phyloP scores from a whole-genome alignment of 2,329 filamentous ascomycete genomes.

The Fusarium xylarioides region DNA sequence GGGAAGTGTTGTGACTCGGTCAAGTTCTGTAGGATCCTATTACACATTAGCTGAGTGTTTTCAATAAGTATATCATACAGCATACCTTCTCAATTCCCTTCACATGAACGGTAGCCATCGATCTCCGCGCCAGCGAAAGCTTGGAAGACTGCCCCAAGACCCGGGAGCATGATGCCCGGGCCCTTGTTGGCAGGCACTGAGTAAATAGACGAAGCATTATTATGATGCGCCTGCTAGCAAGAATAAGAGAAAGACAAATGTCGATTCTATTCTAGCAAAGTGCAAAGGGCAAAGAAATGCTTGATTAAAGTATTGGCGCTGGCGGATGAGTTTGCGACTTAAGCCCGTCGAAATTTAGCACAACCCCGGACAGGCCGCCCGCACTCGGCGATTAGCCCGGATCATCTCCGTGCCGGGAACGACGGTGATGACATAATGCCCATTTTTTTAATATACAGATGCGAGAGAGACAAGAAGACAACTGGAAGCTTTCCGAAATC shows the following conservation, averaged over 20 bases:
- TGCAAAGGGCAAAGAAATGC: conserved; percentile 13
- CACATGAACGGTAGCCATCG: conserved; percentile 48
- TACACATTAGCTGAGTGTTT: not conserved
- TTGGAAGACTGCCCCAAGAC: conserved; percentile 37
- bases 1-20: conserved; percentile 85
- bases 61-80: rapidly evolving
- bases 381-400: conserved; percentile 43
- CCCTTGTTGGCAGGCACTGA: conserved; percentile 45
- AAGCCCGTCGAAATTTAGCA: conserved; percentile 39
- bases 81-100: conserved; percentile 51
- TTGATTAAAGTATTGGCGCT: conserved; percentile 11
- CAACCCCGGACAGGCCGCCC: conserved; percentile 33
- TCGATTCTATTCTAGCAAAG: conserved; percentile 22
- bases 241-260: not conserved
- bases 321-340: conserved; percentile 38
- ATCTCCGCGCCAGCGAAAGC: conserved; percentile 36
- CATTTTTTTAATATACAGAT: not conserved
- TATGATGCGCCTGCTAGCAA: conserved; percentile 11
- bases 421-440: conserved; percentile 37
- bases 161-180: conserved; percentile 38
- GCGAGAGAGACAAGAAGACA: not conserved
- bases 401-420: conserved; percentile 42
- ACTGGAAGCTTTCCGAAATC: not conserved
- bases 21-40: conserved; percentile 83
- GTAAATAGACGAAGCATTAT: conserved; percentile 51